Evolutionary conservation across 2,329 filamentous ascomycete species (phyloP).

Genomic region (Aspergillus sp.): DNA sequence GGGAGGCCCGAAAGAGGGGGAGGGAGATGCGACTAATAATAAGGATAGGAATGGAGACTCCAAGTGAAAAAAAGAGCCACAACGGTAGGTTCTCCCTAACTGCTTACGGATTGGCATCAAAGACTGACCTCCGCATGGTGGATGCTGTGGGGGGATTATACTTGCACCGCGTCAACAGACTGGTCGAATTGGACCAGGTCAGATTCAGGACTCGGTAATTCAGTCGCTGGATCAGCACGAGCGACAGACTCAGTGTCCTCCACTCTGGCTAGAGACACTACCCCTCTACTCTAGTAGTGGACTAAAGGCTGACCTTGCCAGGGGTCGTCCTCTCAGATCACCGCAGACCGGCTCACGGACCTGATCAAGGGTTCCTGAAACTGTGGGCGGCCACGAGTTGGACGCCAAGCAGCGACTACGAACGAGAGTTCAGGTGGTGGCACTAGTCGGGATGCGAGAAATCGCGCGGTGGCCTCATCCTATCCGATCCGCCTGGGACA

Average conservation of each 20-base stretch:
- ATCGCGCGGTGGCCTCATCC: not conserved
- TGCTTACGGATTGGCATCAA: slow-evolving; percentile 3
- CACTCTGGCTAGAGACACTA: too few relatives aligned
- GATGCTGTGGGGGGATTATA: slow-evolving; percentile 6
- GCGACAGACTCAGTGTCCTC: not conserved
- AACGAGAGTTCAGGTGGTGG: not conserved
- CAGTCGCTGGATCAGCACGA: not conserved
- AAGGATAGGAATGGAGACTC: not conserved
- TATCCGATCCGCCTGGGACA: not conserved
- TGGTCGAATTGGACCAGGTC: slow-evolving; percentile 2
- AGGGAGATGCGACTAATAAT: slow-evolving; percentile 6
- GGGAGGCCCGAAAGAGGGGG: slow-evolving; percentile 2
- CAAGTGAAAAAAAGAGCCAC: slow-evolving; percentile 1
- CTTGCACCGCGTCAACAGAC: slow-evolving; percentile 7
- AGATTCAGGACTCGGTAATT: too few relatives aligned
- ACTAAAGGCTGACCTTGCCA: too few relatives aligned
- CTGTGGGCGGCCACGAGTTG: slow-evolving; percentile 6
- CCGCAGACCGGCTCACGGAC: not conserved
- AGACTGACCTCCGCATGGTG: slow-evolving; percentile 5
- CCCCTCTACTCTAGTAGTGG: too few relatives aligned
- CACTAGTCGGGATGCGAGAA: not conserved
- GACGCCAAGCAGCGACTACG: slow-evolving; percentile 2
- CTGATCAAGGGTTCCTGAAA: slow-evolving; percentile 8
- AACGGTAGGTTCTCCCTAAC: slow-evolving; percentile 2
- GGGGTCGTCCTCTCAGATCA: slow-evolving; percentile 1